Conservation (phyloP, 345 rosid genomes). For the Eucalyptus pumila region DNA sequence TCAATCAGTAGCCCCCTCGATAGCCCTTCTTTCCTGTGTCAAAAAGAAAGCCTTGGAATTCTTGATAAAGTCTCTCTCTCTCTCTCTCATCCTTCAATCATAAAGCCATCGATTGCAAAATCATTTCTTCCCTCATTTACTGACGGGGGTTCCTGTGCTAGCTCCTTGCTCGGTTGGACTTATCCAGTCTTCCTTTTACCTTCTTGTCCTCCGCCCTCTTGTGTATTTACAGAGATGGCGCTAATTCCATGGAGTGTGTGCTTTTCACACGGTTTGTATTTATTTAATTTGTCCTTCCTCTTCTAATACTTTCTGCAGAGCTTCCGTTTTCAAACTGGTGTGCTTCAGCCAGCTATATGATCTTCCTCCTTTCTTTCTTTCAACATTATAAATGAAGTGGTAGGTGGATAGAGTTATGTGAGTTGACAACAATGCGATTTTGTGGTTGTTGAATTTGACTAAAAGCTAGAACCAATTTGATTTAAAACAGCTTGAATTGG, state of each 20-base stretch:
- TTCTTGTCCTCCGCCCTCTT: not conserved
- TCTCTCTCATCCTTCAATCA: conserved; percentile 3
- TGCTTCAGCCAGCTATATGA: not conserved
- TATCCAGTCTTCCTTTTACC: not conserved
- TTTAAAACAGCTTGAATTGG: not conserved
- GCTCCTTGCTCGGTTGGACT: not conserved
- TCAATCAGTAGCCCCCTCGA: not conserved
- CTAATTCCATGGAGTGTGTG: not conserved
- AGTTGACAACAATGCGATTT: not conserved
- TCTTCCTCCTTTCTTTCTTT: not conserved
- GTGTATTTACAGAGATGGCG: not conserved
- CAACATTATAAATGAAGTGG: not conserved
- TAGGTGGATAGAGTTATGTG: not conserved
- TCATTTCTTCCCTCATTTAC: not conserved
- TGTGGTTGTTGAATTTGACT: not conserved
- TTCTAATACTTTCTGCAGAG: not conserved
- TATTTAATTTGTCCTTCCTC: not conserved
- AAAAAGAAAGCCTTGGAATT: not conserved
- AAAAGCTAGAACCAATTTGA: not conserved
- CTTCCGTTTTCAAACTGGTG: not conserved
- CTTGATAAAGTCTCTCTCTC: not conserved
- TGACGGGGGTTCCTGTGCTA: not conserved
- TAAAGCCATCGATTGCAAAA: conserved; percentile 24
- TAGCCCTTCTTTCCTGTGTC: not conserved
- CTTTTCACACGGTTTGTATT: not conserved